These are phyloP conservation scores for Aethionema arabicum DNA, from an alignment of 345 rosid genomes.

Conservation along the genomic window DNA sequence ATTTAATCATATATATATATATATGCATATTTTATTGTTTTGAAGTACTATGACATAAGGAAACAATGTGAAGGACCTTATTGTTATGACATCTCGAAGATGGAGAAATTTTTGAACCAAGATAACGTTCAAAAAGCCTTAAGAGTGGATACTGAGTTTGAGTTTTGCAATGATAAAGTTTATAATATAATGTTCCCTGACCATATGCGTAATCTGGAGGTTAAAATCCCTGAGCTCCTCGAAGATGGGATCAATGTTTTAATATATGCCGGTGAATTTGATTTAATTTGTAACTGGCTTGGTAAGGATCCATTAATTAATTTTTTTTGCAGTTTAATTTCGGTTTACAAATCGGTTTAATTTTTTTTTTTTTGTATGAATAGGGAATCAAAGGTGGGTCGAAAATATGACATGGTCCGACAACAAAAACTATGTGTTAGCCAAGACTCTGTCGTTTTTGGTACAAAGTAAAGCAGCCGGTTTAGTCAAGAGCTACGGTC, in stretches of 20 bases:
- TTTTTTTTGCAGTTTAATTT: neutral
- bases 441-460: conserved; percentile 49
- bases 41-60: conserved; percentile 82
- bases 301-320: conserved; percentile 42
- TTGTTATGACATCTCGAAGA: conserved; percentile 72
- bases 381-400: conserved; percentile 88
- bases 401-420: conserved; percentile 79
- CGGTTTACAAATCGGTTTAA: neutral
- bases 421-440: conserved; percentile 47
- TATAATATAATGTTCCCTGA: conserved; percentile 51
- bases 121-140: conserved; percentile 53
- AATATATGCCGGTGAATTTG: conserved; percentile 82
- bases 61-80: conserved; percentile 59
- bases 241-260: conserved; percentile 70
- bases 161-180: conserved; percentile 64
- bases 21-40: neutral
- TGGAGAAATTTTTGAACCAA: conserved; percentile 62
- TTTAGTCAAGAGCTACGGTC: conserved; percentile 58
- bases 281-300: conserved; percentile 88
- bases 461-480: conserved; percentile 69
- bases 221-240: conserved; percentile 65
- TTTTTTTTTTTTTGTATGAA: conserved; percentile 8
- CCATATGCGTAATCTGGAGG: conserved; percentile 77
- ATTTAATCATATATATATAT: neutral
- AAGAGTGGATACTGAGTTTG: conserved; percentile 63